These are phyloP conservation scores for Avena sativa DNA, from an alignment of 176 grass and related monocot species.

Conservation along the genomic window DNA sequence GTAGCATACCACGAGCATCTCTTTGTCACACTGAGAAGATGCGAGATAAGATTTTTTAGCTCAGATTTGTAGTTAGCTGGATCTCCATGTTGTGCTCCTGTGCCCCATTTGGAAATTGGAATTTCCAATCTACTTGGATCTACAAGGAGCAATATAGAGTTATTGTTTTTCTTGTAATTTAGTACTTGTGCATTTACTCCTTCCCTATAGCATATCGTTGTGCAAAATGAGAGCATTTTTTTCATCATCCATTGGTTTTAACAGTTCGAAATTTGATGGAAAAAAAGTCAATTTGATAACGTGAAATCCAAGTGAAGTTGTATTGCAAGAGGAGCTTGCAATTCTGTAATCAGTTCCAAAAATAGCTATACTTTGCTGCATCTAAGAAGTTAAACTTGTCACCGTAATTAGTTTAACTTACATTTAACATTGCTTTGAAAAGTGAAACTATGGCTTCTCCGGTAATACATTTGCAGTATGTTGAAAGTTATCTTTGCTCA, in stretches of 20 bases:
- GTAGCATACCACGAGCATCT: not conserved
- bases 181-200: not conserved
- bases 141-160: conserved; percentile 8
- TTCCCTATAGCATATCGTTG: not conserved
- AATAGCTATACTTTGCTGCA: not conserved
- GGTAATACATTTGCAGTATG: not conserved
- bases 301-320: not conserved
- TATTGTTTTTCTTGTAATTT: not conserved
- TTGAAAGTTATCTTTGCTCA: conserved; percentile 27
- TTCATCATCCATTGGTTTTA: not conserved
- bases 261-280: not conserved
- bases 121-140: not conserved
- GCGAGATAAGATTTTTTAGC: not conserved
- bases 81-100: conserved; percentile 10
- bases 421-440: not conserved
- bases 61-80: not conserved
- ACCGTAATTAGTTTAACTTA: not conserved
- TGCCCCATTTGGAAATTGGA: conserved; percentile 12
- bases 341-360: not conserved
- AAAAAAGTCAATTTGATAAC: not conserved
- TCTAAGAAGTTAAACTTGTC: not conserved
- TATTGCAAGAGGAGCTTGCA: not conserved
- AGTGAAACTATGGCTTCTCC: not conserved
- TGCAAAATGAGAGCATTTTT: not conserved
- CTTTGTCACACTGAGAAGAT: not conserved